Evolutionary conservation across 768 basidiomycete species (phyloP), one percentile per base, ranked within the genome.

Genomic region (Psilocybe subaeruginosa): DNA sequence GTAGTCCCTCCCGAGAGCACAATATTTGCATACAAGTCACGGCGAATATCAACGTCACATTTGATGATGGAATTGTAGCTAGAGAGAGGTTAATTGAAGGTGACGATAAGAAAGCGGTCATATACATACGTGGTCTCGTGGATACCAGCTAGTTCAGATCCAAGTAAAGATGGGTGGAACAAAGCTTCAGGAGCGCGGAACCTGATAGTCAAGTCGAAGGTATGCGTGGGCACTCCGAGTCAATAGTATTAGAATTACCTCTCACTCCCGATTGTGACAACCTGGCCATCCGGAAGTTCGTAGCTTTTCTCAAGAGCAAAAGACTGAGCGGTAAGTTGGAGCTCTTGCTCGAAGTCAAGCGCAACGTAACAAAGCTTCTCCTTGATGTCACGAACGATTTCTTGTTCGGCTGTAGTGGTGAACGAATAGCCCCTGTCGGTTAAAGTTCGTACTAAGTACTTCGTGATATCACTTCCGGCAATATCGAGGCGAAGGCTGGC

Each of bases 341-440:
- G 80, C 77, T 97, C 95, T 76, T 95, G 91, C 72, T 96, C 93
- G 67, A 95, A 96, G 77, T 96, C 94, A 63, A 95, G 85, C 41
- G 94, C 94, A 66, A 97, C 94, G 73, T 96, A 96, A 76, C 94
- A 95, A 30, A 96, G 86, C 83, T 94, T 95, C 85, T 95, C 93
- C 84, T 97, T 97, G 83, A 97, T 96, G 76, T 97, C 95, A 60
- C 95, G 85, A 68, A 97, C 95, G 61, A 97, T 93, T 86, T 95
- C 93, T 70, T 88, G 85, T 78, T 95, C 93, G 37, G 92, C 94
- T 11, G 93, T 91, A 64, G 95, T 97, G 68, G 92, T 95, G 86
- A 97, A 97, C 17, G 87, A 83, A 77, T 97, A 96, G 9, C 95
- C 95, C 70, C 55, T 16, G 76, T 95, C 92, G 73, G 82, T 88